These are phyloP conservation scores for Aciculosporium take DNA, from an alignment of 2,329 filamentous ascomycete genomes.

Conservation along the genomic window DNA sequence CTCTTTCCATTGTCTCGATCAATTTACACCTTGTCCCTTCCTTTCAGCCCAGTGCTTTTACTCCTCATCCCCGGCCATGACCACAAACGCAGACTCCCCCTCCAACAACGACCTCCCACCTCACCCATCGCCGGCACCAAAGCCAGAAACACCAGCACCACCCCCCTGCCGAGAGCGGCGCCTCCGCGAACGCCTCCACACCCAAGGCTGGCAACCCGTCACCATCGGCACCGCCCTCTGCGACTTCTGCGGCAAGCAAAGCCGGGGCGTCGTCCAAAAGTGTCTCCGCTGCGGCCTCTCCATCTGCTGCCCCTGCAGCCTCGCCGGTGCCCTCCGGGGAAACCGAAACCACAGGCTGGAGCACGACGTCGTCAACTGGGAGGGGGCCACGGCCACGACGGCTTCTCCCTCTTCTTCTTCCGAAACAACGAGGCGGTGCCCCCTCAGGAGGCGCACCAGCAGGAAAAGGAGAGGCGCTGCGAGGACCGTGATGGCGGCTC, in stretches of 20 bases:
- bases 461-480: no score
- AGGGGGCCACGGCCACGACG: background rate
- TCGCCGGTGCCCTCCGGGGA: slow-evolving; percentile 5
- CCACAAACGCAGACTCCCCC: background rate
- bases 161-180: slow-evolving; percentile 1
- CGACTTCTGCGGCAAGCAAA: slow-evolving; percentile 12
- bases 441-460: no score
- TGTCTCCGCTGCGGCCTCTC: slow-evolving; percentile 13
- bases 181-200: slow-evolving; percentile 6
- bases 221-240: slow-evolving; percentile 14
- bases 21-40: no score
- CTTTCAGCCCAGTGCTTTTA: no score
- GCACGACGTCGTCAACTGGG: slow-evolving; percentile 9
- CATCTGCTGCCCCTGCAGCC: slow-evolving; percentile 12
- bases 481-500: no score
- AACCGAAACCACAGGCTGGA: slow-evolving; percentile 12
- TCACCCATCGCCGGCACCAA: background rate
- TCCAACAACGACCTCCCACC: background rate
- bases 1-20: background rate
- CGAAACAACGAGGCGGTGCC: no score
- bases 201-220: slow-evolving; percentile 11
- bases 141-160: background rate
- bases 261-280: slow-evolving; percentile 13
- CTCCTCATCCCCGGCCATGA: background rate
- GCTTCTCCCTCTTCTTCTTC: no score